Evolutionary conservation across 805 yeast genomes (phyloP), one percentile per base, ranked within the genome.

Genomic region (Middelhovenomyces tepae): DNA sequence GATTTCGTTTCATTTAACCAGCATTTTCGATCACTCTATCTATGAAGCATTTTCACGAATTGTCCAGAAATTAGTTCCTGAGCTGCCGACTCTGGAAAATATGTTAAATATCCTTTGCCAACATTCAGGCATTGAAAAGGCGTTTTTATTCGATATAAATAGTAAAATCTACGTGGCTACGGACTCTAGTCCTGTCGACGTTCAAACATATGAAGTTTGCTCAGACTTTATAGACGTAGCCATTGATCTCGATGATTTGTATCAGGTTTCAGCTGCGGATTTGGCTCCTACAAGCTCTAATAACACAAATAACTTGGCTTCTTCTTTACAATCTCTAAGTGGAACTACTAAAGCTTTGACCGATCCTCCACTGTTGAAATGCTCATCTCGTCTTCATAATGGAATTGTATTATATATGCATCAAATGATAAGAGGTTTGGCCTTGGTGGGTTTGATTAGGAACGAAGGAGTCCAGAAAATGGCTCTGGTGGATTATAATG

Each of bases 181-280:
- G 0, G 98, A 91, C 55, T 82, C 95, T 0, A 77, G 87, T 2
- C 96, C 97, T 0, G 95, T 89, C 24, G 97, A 89, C 58, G 80
- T 85, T 25, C 94, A 86, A 51, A 83, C 93, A 0, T 91, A 91
- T 54, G 96, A 91, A 54, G 94, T 89, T 2, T 91, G 97, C 57
- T 93, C 96, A 0, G 97, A 91, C 51, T 91, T 91, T 51, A 89
- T 91, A 28, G 97, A 91, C 55, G 91, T 89, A 10, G 78, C 95
- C 3, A 78, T 86, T 16, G 97, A 91, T 51, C 60, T 91, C 43
- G 87, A 84, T 46, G 40, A 40, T 8, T 50, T 63, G 17, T 63
- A 63, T 43, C 42, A 47, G 9, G 26, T 22, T 5, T 8, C 22
- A 7, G 32, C 16, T 10, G 24, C 21, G 7, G n/a, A 34, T 13